phyloP scores from a whole-genome alignment of 2,329 filamentous ascomycete genomes.

The Trichoderma lentiforme region DNA sequence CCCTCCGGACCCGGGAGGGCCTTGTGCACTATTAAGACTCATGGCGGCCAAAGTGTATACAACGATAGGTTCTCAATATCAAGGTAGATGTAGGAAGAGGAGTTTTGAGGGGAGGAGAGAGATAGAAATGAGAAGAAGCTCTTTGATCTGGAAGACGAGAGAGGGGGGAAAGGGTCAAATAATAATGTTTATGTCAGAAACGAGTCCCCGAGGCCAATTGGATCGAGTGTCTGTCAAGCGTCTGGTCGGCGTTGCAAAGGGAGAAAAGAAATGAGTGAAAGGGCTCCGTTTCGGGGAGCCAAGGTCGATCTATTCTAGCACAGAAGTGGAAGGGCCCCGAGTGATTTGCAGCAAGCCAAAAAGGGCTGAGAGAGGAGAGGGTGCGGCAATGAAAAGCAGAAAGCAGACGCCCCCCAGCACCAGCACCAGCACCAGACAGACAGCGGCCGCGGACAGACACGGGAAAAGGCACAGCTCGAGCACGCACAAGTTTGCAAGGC shows the following conservation, averaged over 20 bases:
- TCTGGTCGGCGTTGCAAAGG: not conserved
- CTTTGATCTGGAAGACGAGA: not conserved
- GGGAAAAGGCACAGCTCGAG: not conserved
- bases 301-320: constrained; percentile 10
- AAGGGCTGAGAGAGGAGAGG: not conserved
- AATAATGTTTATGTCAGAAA: not conserved
- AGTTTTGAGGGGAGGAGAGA: not conserved
- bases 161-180: not conserved
- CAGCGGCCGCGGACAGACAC: not conserved
- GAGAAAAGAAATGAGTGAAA: not conserved
- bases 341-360: constrained; percentile 6
- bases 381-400: not conserved
- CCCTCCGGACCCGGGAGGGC: constrained; percentile 21
- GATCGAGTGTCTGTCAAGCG: not conserved
- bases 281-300: not conserved
- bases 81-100: not conserved
- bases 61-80: not conserved
- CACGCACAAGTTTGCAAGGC: not conserved
- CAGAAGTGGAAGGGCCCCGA: constrained; percentile 8
- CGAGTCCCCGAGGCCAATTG: not conserved
- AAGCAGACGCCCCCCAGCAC: not conserved
- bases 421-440: not conserved
- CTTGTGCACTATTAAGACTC: not conserved
- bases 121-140: not conserved
- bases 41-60: not conserved